phyloP scores from a whole-genome alignment of 371 early-diverging fungal species.

The Mortierella sp. region DNA sequence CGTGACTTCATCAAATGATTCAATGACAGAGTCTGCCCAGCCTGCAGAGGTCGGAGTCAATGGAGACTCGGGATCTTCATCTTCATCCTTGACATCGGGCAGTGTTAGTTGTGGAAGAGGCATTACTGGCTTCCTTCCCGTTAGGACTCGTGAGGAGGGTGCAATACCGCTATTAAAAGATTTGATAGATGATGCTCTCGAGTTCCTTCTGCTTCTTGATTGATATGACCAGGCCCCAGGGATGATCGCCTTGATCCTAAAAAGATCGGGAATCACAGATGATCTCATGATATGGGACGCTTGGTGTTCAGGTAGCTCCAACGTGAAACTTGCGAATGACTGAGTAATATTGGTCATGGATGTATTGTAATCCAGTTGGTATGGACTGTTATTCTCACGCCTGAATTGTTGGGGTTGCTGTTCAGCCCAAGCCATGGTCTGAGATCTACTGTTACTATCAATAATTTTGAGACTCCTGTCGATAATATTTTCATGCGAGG shows the following conservation, averaged over 20 bases:
- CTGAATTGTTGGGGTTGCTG: constrained; percentile 21
- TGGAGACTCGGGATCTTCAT: constrained; percentile 17
- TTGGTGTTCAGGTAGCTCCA: constrained; percentile 43
- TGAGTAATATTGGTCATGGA: constrained; percentile 51
- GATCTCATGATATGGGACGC: constrained; percentile 34
- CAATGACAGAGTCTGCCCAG: constrained; percentile 25
- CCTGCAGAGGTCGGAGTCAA: constrained; percentile 19
- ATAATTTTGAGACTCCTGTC: constrained; percentile 28
- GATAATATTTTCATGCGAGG: constrained; percentile 31
- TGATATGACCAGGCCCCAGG: constrained; percentile 3
- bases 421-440: background rate
- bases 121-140: constrained; percentile 11
- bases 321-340: constrained; percentile 38
- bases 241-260: constrained; percentile 24
- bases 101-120: background rate
- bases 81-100: constrained; percentile 18
- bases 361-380: constrained; percentile 33
- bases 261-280: constrained; percentile 38
- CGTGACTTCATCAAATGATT: constrained; percentile 10
- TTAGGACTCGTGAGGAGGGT: constrained; percentile 27
- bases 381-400: constrained; percentile 35
- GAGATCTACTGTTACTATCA: constrained; percentile 1
- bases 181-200: constrained; percentile 14
- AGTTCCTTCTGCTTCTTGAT: constrained; percentile 20
- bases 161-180: constrained; percentile 18